Percentiles rank a stretch among this genome's conserved stretches.
Evolutionary conservation across 306 rosid genomes (phyloP).

Genomic region (Abrus pulchellus): DNA sequence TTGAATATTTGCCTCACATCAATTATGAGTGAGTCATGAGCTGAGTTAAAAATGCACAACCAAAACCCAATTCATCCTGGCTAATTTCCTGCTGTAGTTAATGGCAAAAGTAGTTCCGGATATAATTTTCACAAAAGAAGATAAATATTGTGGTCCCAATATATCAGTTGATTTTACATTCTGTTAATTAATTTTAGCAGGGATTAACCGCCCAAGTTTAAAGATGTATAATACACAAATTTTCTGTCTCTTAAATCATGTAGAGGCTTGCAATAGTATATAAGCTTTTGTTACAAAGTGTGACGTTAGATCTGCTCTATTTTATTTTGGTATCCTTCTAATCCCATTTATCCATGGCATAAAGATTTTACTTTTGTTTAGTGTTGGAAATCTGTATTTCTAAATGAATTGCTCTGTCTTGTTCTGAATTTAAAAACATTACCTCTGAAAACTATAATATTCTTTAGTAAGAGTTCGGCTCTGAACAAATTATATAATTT

Average conservation of each 20-base stretch:
- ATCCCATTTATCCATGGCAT: not conserved
- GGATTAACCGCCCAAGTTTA: not conserved
- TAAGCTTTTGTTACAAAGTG: not conserved
- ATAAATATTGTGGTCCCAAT: not conserved
- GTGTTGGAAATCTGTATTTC: not conserved
- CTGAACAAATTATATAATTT: constrained; percentile 37
- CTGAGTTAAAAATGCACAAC: not conserved
- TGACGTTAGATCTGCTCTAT: not conserved
- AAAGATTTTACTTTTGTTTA: not conserved
- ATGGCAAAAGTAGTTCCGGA: not conserved
- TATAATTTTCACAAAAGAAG: not conserved
- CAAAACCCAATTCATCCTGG: not conserved
- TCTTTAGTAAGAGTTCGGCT: constrained; percentile 10
- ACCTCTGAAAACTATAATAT: not conserved
- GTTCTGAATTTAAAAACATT: constrained; percentile 12
- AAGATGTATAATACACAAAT: not conserved
- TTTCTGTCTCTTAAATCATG: not conserved
- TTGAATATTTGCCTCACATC: not conserved
- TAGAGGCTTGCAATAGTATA: not conserved
- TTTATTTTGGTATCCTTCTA: constrained; percentile 4
- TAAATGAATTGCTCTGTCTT: constrained; percentile 22
- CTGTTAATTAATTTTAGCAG: not conserved
- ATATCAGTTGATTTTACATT: constrained; percentile 20
- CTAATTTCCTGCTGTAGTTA: not conserved
- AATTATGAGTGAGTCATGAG: not conserved